Evolutionary conservation across 164 flowering plant species (phyloP), one percentile per base, ranked within the genome.

Genomic region (Vitis riparia): DNA sequence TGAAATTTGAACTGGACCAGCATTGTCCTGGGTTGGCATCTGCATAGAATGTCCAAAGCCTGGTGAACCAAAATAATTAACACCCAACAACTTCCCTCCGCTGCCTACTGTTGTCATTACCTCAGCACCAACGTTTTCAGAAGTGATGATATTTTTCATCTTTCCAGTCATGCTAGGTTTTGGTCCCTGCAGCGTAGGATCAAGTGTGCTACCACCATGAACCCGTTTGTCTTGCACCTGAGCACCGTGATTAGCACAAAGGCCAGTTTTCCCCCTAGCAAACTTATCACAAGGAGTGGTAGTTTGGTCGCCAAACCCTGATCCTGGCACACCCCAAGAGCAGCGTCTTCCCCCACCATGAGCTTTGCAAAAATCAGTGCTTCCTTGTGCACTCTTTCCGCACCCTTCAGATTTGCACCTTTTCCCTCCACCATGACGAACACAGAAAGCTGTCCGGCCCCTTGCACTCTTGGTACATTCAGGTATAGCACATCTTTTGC

Each of bases 361-460:
- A 3, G 93, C 93, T 80, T 89, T 91, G 84, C 98, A 93, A 37
- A 88, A 91, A 65, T 93, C 95, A 1, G 97, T 91, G 74, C 95
- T 90, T 2, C 98, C 98, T 79, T 91, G 95, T 47, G 97, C 97
- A 72, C 98, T 93, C 77, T 94, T 94, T 2, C 84, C 83, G 68
- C 98, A 94, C 7, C 91, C 93, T 62, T 83, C 96, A 60, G 65
- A 76, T 69, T 80, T 84, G 85, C 99, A 94, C 71, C 99, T 83
- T 75, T 90, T 94, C 1, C 99, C 97, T n/a, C 99, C 99, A 27
- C 99, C 99, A 76, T 94, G 99, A 27, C 96, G 86, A 11, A 94
- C 99, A 77, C 98, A 92, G 62, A 61, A 86, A 71, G 86, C 87
- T 1, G 99, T 94, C 67, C 92, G 72, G 14, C 99, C 99, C 72